Evolutionary conservation across 1,284 basidiomycete species (phyloP).

Genomic region (Cryptococcus sp.): DNA sequence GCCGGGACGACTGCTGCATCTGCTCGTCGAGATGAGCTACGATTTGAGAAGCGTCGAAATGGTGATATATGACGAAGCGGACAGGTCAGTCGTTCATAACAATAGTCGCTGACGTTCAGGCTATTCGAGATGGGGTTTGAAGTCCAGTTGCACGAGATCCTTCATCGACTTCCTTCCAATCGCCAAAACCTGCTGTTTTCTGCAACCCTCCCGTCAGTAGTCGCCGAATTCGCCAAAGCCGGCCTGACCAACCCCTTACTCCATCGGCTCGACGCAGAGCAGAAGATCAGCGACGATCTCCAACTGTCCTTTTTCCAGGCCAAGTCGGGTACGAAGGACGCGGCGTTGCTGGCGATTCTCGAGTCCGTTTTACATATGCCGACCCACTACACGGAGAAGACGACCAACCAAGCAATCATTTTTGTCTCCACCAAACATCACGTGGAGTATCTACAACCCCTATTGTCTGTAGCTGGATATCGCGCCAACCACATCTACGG

Average conservation of each 20-base stretch:
- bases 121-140: slow-evolving; percentile 98
- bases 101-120: slow-evolving; percentile 38
- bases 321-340: slow-evolving; percentile 92
- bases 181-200: slow-evolving; percentile 94
- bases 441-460: slow-evolving; percentile 83
- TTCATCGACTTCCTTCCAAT: slow-evolving; percentile 74
- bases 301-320: slow-evolving; percentile 91
- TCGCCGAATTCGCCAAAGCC: slow-evolving; percentile 97
- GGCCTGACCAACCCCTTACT: slow-evolving; percentile 91
- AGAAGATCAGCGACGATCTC: slow-evolving; percentile 89
- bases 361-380: slow-evolving; percentile 84
- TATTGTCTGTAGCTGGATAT: slow-evolving; percentile 81
- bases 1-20: slow-evolving; percentile 90
- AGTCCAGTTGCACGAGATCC: slow-evolving; percentile 82
- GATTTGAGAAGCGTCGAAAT: slow-evolving; percentile 84
- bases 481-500: slow-evolving; percentile 95
- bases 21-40: slow-evolving; percentile 94
- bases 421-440: slow-evolving; percentile 99
- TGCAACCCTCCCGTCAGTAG: slow-evolving; percentile 88
- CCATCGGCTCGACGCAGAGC: slow-evolving; percentile 89
- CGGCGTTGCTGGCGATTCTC: slow-evolving; percentile 75
- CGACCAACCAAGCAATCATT: slow-evolving; percentile 71
- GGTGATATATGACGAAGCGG: slow-evolving; percentile 96
- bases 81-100: slow-evolving; percentile 50
- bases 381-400: slow-evolving; percentile 36